These are phyloP conservation scores for Emergomyces pasteurianus DNA, from an alignment of 2,329 filamentous ascomycete species.

Conservation along the genomic window DNA sequence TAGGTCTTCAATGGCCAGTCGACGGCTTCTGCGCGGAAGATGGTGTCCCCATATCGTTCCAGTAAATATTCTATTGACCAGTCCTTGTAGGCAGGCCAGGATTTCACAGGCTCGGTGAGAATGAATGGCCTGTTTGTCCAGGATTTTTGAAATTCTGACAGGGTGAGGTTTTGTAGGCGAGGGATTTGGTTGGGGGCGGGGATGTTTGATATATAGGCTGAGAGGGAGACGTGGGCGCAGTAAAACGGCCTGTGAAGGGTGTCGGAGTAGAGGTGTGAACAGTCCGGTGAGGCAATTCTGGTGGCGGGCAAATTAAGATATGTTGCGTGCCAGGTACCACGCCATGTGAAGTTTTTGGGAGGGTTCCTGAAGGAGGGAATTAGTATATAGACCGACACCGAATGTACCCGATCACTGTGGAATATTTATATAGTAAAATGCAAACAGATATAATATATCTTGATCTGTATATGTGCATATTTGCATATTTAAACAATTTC, in stretches of 20 bases:
- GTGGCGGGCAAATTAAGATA: constrained; percentile 49
- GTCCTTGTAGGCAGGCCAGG: constrained; percentile 63
- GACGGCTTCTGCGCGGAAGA: constrained; percentile 83
- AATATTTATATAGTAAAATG: neutral
- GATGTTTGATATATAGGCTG: constrained; percentile 57
- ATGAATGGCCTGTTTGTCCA: constrained; percentile 83
- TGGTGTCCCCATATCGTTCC: constrained; percentile 49
- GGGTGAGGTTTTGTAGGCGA: constrained; percentile 55
- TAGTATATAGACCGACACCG: neutral
- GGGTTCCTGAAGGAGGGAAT: constrained; percentile 2
- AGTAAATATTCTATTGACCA: constrained; percentile 65
- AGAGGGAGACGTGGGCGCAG: constrained; percentile 64
- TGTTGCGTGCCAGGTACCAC: constrained; percentile 73
- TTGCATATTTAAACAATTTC: neutral
- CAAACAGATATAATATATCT: neutral
- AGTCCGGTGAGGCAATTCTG: constrained; percentile 51
- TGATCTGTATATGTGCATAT: too few species aligned
- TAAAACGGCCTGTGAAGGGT: constrained; percentile 80
- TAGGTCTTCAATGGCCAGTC: constrained; percentile 84
- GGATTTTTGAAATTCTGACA: constrained; percentile 57
- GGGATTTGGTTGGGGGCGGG: constrained; percentile 61
- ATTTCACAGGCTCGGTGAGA: constrained; percentile 65
- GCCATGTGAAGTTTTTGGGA: constrained; percentile 48
- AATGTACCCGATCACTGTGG: neutral
- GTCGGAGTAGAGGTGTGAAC: constrained; percentile 76